Base-by-base conservation (phyloP, 1,139 yeast genomes). In the Groenewaldozyma sp. region DNA sequence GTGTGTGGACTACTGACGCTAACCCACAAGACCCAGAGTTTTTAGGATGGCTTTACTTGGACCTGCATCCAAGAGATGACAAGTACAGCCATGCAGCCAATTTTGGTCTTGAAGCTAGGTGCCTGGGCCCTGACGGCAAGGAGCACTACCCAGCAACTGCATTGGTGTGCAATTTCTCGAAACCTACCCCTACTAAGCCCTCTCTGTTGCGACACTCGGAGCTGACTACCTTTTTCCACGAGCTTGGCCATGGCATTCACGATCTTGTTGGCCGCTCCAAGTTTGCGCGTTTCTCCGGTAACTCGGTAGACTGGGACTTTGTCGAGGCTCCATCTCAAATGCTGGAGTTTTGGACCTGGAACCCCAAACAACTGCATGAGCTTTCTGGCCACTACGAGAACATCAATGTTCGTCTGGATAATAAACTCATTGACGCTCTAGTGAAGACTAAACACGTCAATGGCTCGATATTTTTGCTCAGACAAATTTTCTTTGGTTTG, bases 331-430 rank as follows among this genome's bases (percentile, higher is more conserved):
- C 94, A 20, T 82, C 94, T 1, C 94, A 84, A 63, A 76, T 84
- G 81, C 68, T 84, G 50, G 95, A 84, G 59, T 82, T 77, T 62
- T 84, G 94, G 87, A 79, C 88, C 28, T 84, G 94, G 94, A 73
- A 79, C 40, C 71, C 69, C 43, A 62, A 70, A 32, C 79, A 78
- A 58, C 65, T 84, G 47, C 70, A 67, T 50, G 55, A 59, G 10
- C 63, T 84, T 37, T 78, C 91, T 0, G 67, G 73, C 19, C 94
- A 84, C 58, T 82, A 80, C 56, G 41, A 60, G 38, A 64, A 71
- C 46, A 68, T 79, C 3, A 75, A 76, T 21, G 74, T 73, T 52
- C 67, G 72, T 18, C 71, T 84, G 34, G 69, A 72, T 28, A 79
- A 77, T 44, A 71, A 67, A 6, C 63, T 82, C 46, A 70, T 82